Evolutionary conservation across 2,329 filamentous ascomycete genomes (phyloP), one percentile per base, ranked within the genome.

Genomic region (Blumeria graminis): DNA sequence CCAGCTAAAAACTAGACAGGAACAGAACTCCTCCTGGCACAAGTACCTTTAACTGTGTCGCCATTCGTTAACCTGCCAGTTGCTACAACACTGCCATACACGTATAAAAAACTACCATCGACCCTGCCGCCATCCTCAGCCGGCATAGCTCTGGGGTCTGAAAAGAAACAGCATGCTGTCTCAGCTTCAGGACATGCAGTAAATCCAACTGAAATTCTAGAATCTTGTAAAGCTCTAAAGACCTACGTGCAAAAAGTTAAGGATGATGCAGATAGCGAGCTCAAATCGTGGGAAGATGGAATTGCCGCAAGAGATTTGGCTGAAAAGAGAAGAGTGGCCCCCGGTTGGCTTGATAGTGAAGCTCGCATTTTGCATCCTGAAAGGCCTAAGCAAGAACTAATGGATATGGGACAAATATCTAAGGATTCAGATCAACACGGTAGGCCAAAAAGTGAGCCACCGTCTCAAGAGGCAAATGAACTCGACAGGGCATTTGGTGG

Each of bases 21-120:
- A 28, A 28, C 22, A 28, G 22, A 28, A 4, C 22, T 28, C 14
- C 79, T 95, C 61, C 80, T 98, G 51, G 85, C 89, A 62, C 92
- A 98, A 71, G 81, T 96, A 43, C 88, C 92, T 34, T 73, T 98
- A 56, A 93, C 88, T 54, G 88, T 96, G 48, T 95, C 90, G 3
- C 92, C 92, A 32, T 95, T 95, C 72, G 80, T 96, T 64, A 84
- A 83, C 58, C 82, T 98, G 35, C 92, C 92, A 10, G 83, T 86
- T 34, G 84, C 90, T 32, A 85, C 89, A 18, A 94, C 89, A 0
- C 79, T 98, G 7, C 90, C 92, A 28, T 96, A 96, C 72, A 94
- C 87, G 63, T 96, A 95, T 76, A 90, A 89, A 67, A 77, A 81
- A 10, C 82, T 96, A 66, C 86, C 90, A 0, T 90, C 87, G 0